These are phyloP conservation scores for Raffaelea albimanens DNA, from an alignment of 2,329 filamentous ascomycete species.

Conservation along the genomic window DNA sequence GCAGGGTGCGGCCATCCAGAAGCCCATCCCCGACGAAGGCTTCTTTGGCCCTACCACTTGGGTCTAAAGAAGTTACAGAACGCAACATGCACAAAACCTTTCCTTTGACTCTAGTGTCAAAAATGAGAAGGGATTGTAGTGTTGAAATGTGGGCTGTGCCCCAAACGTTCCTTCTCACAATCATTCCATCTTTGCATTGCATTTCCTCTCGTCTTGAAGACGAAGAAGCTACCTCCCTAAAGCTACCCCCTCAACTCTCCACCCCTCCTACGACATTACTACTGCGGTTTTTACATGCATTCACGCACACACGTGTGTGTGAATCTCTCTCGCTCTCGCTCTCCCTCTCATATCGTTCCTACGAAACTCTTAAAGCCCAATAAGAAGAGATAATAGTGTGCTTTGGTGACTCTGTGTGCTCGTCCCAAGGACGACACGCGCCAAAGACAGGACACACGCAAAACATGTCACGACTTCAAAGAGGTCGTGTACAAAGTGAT, in stretches of 20 bases:
- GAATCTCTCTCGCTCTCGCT: too few relatives aligned
- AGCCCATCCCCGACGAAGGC: constrained; percentile 1
- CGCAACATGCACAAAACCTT: too few relatives aligned
- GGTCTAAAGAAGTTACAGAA: too few relatives aligned
- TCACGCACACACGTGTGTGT: too few relatives aligned
- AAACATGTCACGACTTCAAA: too few relatives aligned
- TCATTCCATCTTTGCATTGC: not conserved
- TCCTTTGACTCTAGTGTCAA: too few relatives aligned
- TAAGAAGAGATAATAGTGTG: not conserved
- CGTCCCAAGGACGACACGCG: too few relatives aligned
- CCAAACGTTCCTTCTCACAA: not conserved
- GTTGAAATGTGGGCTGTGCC: not conserved
- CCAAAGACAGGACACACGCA: too few relatives aligned
- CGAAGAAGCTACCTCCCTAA: too few relatives aligned
- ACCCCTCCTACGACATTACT: not conserved
- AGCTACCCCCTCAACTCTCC: not conserved
- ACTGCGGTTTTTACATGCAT: not conserved
- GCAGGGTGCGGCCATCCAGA: constrained; percentile 4
- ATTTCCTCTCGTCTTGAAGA: not conserved
- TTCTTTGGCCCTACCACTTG: constrained; percentile 12
- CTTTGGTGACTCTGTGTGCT: not conserved
- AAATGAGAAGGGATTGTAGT: too few relatives aligned
- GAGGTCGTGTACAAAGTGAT: not conserved
- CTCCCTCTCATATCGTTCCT: too few relatives aligned
- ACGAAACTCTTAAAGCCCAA: constrained; percentile 13